A percentile compares a stretch with the other conserved stretches of the same genome.
phyloP scores from a whole-genome alignment of 305 asterid species.

The Euphrasia arctica region DNA sequence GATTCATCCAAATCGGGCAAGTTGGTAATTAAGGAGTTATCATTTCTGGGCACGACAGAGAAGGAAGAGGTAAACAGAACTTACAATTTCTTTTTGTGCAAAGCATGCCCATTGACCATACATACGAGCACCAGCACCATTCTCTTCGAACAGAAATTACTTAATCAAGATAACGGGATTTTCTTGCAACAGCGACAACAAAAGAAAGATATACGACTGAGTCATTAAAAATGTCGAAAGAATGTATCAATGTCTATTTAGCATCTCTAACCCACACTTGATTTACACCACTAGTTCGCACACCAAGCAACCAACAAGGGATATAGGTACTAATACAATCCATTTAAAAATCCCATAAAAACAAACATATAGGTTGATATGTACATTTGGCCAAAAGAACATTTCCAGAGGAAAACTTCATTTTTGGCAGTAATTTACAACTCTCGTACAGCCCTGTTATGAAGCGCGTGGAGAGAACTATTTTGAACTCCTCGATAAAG shows the following conservation, averaged over 20 bases:
- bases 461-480: conserved; percentile 30
- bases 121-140: too few relatives aligned
- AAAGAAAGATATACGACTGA: not conserved
- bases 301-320: not conserved
- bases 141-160: not conserved
- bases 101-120: too few relatives aligned
- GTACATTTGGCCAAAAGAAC: conserved; percentile 15
- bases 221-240: not conserved
- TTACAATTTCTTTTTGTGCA: too few relatives aligned
- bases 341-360: not conserved
- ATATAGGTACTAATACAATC: not conserved
- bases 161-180: not conserved
- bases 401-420: conserved; percentile 7
- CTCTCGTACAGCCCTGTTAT: conserved; percentile 27
- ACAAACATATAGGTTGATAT: conserved; percentile 13
- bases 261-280: not conserved
- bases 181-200: not conserved
- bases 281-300: not conserved
- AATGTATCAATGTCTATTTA: not conserved
- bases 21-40: too few relatives aligned
- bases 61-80: too few relatives aligned
- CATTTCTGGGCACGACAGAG: too few relatives aligned
- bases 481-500: conserved; percentile 22
- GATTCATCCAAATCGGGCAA: too few relatives aligned
- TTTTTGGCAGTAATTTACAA: conserved; percentile 24